Evolutionary conservation across 768 basidiomycete genomes (phyloP).

Genomic region (Lanmaoa pseudosensibilis): DNA sequence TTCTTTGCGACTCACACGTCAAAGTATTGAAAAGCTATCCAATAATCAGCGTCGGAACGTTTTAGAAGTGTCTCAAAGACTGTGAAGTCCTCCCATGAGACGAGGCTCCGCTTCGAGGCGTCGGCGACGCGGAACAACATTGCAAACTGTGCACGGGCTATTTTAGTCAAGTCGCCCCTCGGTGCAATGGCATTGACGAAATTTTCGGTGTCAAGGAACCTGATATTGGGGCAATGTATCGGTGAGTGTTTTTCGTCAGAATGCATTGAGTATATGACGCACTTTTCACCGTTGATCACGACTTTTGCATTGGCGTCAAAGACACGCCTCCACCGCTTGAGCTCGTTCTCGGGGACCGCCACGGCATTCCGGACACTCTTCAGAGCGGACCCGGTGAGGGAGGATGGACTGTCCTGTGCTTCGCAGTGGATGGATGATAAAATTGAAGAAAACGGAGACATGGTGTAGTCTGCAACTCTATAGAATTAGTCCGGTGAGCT

Average conservation of each 20-base stretch:
- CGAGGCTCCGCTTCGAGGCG: slow-evolving; percentile 66
- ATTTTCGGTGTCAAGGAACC: slow-evolving; percentile 81
- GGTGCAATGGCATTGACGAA: slow-evolving; percentile 97
- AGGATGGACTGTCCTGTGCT: slow-evolving; percentile 37
- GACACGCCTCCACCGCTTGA: slow-evolving; percentile 83
- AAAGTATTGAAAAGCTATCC: slow-evolving; percentile 95
- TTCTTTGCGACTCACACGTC: slow-evolving; percentile 69
- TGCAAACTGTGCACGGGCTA: slow-evolving; percentile 84
- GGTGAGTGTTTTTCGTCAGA: slow-evolving; percentile 22
- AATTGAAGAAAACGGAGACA: slow-evolving; percentile 42
- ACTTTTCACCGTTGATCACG: slow-evolving; percentile 79
- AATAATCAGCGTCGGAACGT: slow-evolving; percentile 94
- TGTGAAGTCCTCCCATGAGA: slow-evolving; percentile 95
- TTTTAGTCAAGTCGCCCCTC: slow-evolving; percentile 77
- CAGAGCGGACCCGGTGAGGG: slow-evolving; percentile 54
- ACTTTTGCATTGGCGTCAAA: slow-evolving; percentile 83
- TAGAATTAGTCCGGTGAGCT: slow-evolving; percentile 30
- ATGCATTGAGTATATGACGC: slow-evolving; percentile 32
- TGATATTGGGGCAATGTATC: slow-evolving; percentile 32
- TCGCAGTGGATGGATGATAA: slow-evolving; percentile 58
- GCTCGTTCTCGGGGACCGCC: slow-evolving; percentile 74
- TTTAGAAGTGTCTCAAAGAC: slow-evolving; percentile 94
- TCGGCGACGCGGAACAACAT: slow-evolving; percentile 91
- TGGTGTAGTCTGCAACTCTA: slow-evolving; percentile 28
- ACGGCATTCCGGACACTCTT: slow-evolving; percentile 68